Evolutionary conservation across 441 rosid species (phyloP), one percentile per base, ranked within the genome.

Genomic region (Populus hybrid): DNA sequence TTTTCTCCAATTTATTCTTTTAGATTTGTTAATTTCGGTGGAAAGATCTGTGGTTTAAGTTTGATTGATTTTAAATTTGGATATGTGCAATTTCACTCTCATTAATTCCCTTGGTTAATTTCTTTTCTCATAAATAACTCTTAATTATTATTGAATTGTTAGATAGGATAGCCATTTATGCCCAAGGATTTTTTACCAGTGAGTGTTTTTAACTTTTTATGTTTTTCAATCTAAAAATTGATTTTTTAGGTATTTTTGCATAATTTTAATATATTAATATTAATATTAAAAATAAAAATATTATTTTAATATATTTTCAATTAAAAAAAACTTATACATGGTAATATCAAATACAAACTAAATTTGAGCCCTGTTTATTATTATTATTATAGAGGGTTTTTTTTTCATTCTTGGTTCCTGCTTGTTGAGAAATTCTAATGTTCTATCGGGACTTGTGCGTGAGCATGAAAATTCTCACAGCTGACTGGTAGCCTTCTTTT

Each of bases 21-120:
- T 12, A 1, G 2, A 9, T 64, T 11, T 29, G 7, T 38, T 29
- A 42, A 64, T 72, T 31, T 42, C 12, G 28, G 28, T 10, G 14
- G 24, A 31, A 64, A 82, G 80, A 71, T 74, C 70, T 63, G 33
- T 9, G 12, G 2, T 45, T 26, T 50, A n/a, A 53, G 24, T 28
- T 24, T 29, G 24, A 40, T 70, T 63, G 7, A 28, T 64, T 18
- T 53, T 28, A 16, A 50, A 14, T 16, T 16, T 50, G 59, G 7
- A 50, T 14, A 4, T 50, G 59, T 4, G 59, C 0, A 50, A 50
- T 50, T 50, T 50, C 59, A 28, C 3, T 0, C 56, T 12, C 56
- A 3, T 45, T 14, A 45, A 45, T 45, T 45, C 20, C 50, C 50
- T 2, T 40, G 14, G 50, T 40, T 0, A 40, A 0, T 9, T 40